Evolutionary conservation across 805 yeast species (phyloP).

Genomic region (Citeromyces matritensis): DNA sequence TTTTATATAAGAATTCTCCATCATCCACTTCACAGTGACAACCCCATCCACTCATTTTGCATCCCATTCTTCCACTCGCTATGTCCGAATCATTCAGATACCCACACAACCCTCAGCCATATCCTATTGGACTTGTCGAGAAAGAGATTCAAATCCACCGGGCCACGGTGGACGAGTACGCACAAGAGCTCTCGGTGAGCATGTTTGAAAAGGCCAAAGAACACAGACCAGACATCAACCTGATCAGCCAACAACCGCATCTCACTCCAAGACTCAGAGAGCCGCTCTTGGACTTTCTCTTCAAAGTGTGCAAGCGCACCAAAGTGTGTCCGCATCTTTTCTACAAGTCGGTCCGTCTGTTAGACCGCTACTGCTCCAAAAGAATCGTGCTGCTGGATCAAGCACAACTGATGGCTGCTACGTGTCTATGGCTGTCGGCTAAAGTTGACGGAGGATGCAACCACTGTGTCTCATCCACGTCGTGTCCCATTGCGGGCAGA

Average conservation of each 20-base stretch:
- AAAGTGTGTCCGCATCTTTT: slow-evolving; percentile 46
- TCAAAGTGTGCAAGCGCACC: slow-evolving; percentile 45
- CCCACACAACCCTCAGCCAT: slow-evolving; percentile 23
- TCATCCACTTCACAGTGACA: background rate
- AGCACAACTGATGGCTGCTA: slow-evolving; percentile 67
- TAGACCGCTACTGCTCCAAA: slow-evolving; percentile 73
- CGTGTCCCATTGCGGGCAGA: slow-evolving; percentile 41
- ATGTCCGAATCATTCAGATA: slow-evolving; percentile 4
- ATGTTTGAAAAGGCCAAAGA: slow-evolving; percentile 18
- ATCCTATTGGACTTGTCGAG: slow-evolving; percentile 32
- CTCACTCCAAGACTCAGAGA: slow-evolving; percentile 44
- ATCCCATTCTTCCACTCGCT: background rate
- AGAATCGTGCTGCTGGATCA: slow-evolving; percentile 65
- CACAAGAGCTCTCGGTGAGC: slow-evolving; percentile 28
- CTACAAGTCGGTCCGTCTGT: slow-evolving; percentile 46
- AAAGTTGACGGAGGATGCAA: slow-evolving; percentile 67
- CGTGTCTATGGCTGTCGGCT: slow-evolving; percentile 76
- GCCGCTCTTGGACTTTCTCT: slow-evolving; percentile 53
- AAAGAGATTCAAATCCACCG: slow-evolving; percentile 33
- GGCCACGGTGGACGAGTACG: slow-evolving; percentile 31
- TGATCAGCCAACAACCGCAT: slow-evolving; percentile 72
- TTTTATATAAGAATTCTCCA: too few species aligned
- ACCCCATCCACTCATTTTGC: background rate
- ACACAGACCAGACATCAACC: slow-evolving; percentile 29
- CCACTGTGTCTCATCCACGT: slow-evolving; percentile 39